Evolutionary conservation across 306 rosid genomes (phyloP).

Genomic region (Dalbergia cultrata): DNA sequence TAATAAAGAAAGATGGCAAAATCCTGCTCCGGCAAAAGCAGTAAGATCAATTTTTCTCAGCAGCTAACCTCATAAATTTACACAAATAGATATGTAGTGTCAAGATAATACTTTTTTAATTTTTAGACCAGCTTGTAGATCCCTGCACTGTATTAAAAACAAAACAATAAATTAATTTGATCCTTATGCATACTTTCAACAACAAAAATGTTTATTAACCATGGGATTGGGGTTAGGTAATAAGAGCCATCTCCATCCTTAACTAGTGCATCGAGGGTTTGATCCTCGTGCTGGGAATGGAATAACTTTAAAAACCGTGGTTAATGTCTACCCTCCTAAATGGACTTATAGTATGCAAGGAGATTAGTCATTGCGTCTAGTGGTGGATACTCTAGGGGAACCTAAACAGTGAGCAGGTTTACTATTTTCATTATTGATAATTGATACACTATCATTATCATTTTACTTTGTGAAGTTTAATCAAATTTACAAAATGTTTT

Average conservation of each 20-base stretch:
- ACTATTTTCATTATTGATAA: constrained; percentile 3
- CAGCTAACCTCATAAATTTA: background rate
- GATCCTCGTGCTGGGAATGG: too few species aligned
- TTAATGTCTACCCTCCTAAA: too few species aligned
- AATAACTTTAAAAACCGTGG: too few species aligned
- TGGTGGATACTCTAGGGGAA: too few species aligned
- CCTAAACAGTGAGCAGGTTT: background rate
- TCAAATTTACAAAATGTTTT: background rate
- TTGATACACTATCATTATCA: constrained; percentile 11
- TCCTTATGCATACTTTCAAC: background rate
- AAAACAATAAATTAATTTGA: background rate
- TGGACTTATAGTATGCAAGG: too few species aligned
- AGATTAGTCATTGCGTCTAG: too few species aligned
- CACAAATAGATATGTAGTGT: too few species aligned
- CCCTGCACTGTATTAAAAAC: too few species aligned
- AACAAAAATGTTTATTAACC: too few species aligned
- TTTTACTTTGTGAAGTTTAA: background rate
- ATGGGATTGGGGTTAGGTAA: too few species aligned
- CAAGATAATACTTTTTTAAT: background rate
- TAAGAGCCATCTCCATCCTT: too few species aligned
- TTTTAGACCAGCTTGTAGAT: background rate
- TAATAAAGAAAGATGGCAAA: constrained; percentile 83
- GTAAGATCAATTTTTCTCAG: constrained; percentile 58
- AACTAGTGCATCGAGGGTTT: too few species aligned
- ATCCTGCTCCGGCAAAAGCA: constrained; percentile 66